These are phyloP conservation scores for Hemileccinum hortonii DNA, from an alignment of 1,284 basidiomycete genomes.

Conservation along the genomic window DNA sequence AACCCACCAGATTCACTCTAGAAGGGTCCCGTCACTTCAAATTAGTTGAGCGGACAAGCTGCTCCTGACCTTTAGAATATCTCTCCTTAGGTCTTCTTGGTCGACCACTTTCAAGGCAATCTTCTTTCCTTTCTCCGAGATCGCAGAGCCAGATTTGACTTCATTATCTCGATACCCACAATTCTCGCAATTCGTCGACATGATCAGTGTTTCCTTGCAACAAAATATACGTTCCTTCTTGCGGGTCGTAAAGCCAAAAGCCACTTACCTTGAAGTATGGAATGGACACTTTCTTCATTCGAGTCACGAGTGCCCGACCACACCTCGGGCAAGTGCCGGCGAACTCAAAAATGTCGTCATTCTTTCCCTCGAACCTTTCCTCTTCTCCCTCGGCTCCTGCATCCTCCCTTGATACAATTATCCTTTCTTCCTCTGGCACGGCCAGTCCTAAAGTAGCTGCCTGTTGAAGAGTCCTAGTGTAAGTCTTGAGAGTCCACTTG, in stretches of 20 bases:
- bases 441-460: slow-evolving; percentile 80
- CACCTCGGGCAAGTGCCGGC: slow-evolving; percentile 89
- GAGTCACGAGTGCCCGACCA: slow-evolving; percentile 78
- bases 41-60: neutral
- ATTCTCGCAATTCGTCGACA: slow-evolving; percentile 95
- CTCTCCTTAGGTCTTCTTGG: slow-evolving; percentile 89
- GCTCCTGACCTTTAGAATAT: slow-evolving; percentile 80
- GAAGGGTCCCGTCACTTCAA: neutral
- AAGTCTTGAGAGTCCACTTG: slow-evolving; percentile 91
- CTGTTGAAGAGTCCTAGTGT: slow-evolving; percentile 81
- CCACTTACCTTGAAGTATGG: slow-evolving; percentile 90
- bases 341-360: slow-evolving; percentile 92
- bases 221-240: neutral
- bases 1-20: slow-evolving; percentile 93
- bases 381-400: slow-evolving; percentile 33
- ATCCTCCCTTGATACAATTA: slow-evolving; percentile 27
- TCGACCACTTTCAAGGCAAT: slow-evolving; percentile 92
- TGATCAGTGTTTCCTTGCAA: slow-evolving; percentile 90
- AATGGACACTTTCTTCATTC: slow-evolving; percentile 96
- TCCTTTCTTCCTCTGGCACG: slow-evolving; percentile 45
- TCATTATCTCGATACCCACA: slow-evolving; percentile 99
- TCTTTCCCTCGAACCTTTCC: slow-evolving; percentile 31
- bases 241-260: neutral
- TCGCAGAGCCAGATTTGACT: slow-evolving; percentile 91
- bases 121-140: slow-evolving; percentile 82